Conservation (phyloP, 306 rosid genomes). For the Cyclanthera cordifolia region DNA sequence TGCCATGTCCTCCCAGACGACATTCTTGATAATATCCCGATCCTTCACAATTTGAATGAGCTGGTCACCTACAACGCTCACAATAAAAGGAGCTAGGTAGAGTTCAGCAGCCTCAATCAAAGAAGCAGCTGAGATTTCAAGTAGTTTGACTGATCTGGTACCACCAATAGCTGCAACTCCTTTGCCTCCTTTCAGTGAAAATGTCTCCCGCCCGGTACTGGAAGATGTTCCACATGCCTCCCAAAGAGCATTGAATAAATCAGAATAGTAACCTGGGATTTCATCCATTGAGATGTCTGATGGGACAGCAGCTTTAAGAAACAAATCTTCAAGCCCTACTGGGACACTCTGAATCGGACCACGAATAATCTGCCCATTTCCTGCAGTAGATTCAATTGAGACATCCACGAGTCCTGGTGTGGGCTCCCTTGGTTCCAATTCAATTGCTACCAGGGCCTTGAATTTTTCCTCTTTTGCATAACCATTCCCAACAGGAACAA, state of each 20-base stretch:
- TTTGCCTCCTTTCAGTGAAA: slow-evolving; percentile 71
- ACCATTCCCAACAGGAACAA: slow-evolving; percentile 54
- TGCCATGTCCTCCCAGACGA: slow-evolving; percentile 44
- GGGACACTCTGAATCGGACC: slow-evolving; percentile 74
- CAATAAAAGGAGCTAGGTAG: slow-evolving; percentile 60
- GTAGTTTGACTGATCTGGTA: slow-evolving; percentile 82
- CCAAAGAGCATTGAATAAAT: slow-evolving; percentile 77
- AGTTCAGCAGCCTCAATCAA: slow-evolving; percentile 65
- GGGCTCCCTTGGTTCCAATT: slow-evolving; percentile 91
- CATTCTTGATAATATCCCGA: slow-evolving; percentile 50
- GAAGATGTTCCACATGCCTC: slow-evolving; percentile 80
- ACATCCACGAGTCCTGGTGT: slow-evolving; percentile 79
- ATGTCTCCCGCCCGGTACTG: slow-evolving; percentile 70
- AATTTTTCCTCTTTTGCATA: slow-evolving; percentile 40
- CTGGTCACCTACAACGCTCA: slow-evolving; percentile 69
- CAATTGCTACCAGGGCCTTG: slow-evolving; percentile 48
- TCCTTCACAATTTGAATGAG: slow-evolving; percentile 51
- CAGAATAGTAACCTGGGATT: slow-evolving; percentile 42
- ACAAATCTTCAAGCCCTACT: slow-evolving; percentile 91
- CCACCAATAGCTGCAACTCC: slow-evolving; percentile 82
- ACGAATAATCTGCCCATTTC: slow-evolving; percentile 64
- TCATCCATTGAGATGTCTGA: slow-evolving; percentile 35
- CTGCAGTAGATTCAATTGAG: slow-evolving; percentile 69
- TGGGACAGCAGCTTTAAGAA: slow-evolving; percentile 68
- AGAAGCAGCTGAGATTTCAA: slow-evolving; percentile 50